phyloP scores from a whole-genome alignment of 1,284 basidiomycete species.

The Anthracocystis panici-leucophaei region DNA sequence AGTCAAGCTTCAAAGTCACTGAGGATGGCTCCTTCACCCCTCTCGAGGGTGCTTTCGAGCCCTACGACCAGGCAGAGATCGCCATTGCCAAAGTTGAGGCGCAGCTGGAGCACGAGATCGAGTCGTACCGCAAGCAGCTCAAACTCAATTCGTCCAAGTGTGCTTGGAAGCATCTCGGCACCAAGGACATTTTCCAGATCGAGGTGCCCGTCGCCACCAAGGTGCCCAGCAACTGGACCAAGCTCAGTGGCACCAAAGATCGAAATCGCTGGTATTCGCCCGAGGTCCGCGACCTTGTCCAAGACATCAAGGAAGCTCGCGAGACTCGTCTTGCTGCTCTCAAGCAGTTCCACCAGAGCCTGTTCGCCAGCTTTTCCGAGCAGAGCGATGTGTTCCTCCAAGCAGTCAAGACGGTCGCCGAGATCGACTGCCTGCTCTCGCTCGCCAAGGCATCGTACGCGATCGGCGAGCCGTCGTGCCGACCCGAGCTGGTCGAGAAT shows the following conservation, averaged over 20 bases:
- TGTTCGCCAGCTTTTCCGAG: slow-evolving; percentile 83
- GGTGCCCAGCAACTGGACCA: slow-evolving; percentile 64
- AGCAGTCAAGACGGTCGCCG: slow-evolving; percentile 78
- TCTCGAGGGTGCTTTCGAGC: slow-evolving; percentile 50
- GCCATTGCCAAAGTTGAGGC: slow-evolving; percentile 55
- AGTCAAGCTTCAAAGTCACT: slow-evolving; percentile 53
- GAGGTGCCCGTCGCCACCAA: slow-evolving; percentile 64
- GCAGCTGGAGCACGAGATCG: slow-evolving; percentile 59
- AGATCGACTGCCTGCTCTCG: slow-evolving; percentile 91
- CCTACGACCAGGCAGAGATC: slow-evolving; percentile 59
- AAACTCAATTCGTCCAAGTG: slow-evolving; percentile 51
- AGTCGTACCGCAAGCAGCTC: slow-evolving; percentile 51
- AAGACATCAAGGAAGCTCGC: slow-evolving; percentile 67
- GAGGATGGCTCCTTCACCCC: slow-evolving; percentile 67
- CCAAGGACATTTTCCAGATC: slow-evolving; percentile 69
- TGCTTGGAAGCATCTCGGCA: slow-evolving; percentile 68
- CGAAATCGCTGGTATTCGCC: slow-evolving; percentile 67
- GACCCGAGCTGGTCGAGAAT: slow-evolving; percentile 86
- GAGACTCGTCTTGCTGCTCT: slow-evolving; percentile 67
- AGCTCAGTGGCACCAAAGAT: slow-evolving; percentile 66
- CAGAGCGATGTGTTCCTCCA: slow-evolving; percentile 73
- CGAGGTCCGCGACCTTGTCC: slow-evolving; percentile 62
- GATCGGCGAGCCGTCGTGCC: slow-evolving; percentile 90
- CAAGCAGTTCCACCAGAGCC: slow-evolving; percentile 60
- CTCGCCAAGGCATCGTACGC: slow-evolving; percentile 88